Base-by-base conservation (phyloP, 1,284 basidiomycete genomes). In the Heterobasidion annosum region DNA sequence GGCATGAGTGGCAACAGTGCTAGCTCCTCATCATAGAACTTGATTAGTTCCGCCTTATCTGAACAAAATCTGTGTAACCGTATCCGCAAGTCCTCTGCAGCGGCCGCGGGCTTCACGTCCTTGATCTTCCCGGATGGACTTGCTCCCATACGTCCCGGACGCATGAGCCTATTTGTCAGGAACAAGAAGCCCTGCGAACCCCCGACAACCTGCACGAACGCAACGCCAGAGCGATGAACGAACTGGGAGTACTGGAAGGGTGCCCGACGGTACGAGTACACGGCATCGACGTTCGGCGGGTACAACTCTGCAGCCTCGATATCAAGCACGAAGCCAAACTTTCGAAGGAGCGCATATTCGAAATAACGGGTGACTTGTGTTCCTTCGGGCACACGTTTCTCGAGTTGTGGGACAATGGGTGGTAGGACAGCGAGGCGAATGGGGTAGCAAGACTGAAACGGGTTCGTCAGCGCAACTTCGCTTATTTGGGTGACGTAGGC, bases 371-470 rank as follows among this genome's bases (percentile, higher is more conserved):
- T 71, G 0, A 81, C 72, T 50, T 84, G 81, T 0, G 79, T 78
- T 35, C 77, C 81, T 56, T 85, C 82, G 1, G 85, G 78, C 1
- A 93, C 73, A 6, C 85, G 78, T 51, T 78, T 77, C 35, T 85
- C 83, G 8, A 91, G 68, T 60, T 89, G 83, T 1, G 79, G 77
- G 3, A 92, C 70, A n/a, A 77, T 63, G 0, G 92, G 92, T 4
- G 91, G 89, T 0, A 83, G 74, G 3, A 90, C 64, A 0, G 79
- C 81, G n/a, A 93, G 77, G 0, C 76, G 80, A 51, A 95, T 78
- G 1, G 90, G 90, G 65, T 85, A 91, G 62, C 91, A 91, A 1
- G 89, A 90, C 59, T 96, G 91, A 70, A 93, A 96, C 0, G 91
- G 85, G 64, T 91, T 95, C 61, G 85, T 85, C 33, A 82, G 77